Conservation (phyloP, 768 basidiomycete genomes). For the Russula foetens region DNA sequence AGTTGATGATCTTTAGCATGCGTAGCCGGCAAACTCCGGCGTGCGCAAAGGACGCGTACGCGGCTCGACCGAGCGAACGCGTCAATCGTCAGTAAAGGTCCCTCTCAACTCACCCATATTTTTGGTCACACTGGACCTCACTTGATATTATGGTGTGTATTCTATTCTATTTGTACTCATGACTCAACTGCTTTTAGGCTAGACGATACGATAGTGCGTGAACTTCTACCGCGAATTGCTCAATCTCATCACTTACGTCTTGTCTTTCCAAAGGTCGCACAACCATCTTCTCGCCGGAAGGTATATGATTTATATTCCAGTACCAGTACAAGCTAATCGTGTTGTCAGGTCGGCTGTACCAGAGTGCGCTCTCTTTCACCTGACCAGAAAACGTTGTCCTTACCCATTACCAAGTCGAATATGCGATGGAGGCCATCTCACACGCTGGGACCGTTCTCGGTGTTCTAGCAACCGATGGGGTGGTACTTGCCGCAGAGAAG, state of each 20-base stretch:
- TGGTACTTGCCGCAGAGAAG: constrained; percentile 92
- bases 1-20: too few relatives aligned
- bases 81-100: neutral
- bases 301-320: constrained; percentile 33
- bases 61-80: neutral
- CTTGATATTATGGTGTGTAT: constrained; percentile 12
- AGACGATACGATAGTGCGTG: constrained; percentile 91
- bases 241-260: constrained; percentile 8
- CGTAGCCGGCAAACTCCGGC: neutral
- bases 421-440: constrained; percentile 99
- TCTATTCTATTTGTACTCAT: neutral
- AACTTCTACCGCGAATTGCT: constrained; percentile 1
- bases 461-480: constrained; percentile 82
- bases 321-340: constrained; percentile 8
- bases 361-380: constrained; percentile 52
- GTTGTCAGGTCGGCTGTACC: constrained; percentile 83
- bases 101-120: too few relatives aligned
- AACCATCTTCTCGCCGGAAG: constrained; percentile 99
- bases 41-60: constrained; percentile 1
- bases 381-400: constrained; percentile 7
- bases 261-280: constrained; percentile 59
- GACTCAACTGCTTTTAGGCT: constrained; percentile 41
- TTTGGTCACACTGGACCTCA: neutral
- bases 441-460: constrained; percentile 93
- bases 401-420: constrained; percentile 63